phyloP scores from a whole-genome alignment of 148 eudicot genomes.

The Amaranthus cruentus region DNA sequence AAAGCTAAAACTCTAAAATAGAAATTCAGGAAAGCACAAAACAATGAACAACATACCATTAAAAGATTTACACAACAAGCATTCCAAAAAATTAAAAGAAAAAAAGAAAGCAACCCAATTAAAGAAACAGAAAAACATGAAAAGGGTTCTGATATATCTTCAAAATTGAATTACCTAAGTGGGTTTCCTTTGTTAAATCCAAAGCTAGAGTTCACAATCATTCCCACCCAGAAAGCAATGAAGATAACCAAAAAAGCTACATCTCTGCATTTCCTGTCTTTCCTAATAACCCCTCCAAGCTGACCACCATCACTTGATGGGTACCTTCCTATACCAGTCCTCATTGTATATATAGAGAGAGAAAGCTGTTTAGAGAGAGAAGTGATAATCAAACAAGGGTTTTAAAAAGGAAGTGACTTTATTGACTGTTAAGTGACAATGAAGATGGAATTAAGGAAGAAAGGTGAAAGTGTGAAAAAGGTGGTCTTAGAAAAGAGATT shows the following conservation, averaged over 20 bases:
- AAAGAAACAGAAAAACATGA: constrained; percentile 9
- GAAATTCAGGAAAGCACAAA: not conserved
- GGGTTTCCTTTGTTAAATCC: constrained; percentile 93
- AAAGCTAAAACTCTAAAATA: not conserved
- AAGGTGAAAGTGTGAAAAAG: constrained; percentile 28
- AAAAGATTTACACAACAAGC: constrained; percentile 6
- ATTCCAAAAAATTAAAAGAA: not conserved
- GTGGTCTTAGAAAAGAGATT: constrained; percentile 16
- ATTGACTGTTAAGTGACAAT: no score
- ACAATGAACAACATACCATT: constrained; percentile 12
- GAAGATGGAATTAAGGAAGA: constrained; percentile 14
- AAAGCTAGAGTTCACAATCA: constrained; percentile 98
- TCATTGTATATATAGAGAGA: constrained; percentile 53
- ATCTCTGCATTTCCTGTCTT: constrained; percentile 91
- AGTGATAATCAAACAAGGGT: constrained; percentile 11
- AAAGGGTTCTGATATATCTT: not conserved
- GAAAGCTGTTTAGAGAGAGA: constrained; percentile 21
- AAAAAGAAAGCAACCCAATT: constrained; percentile 19
- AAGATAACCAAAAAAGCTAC: constrained; percentile 74
- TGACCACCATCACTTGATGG: constrained; percentile 64
- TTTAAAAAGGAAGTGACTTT: not conserved
- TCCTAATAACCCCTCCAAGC: constrained; percentile 63
- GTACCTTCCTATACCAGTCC: constrained; percentile 67
- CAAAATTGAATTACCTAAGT: constrained; percentile 44
- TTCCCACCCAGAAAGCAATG: constrained; percentile 87